phyloP scores from a whole-genome alignment of 257 asterid species.

The Primulina eburnea region DNA sequence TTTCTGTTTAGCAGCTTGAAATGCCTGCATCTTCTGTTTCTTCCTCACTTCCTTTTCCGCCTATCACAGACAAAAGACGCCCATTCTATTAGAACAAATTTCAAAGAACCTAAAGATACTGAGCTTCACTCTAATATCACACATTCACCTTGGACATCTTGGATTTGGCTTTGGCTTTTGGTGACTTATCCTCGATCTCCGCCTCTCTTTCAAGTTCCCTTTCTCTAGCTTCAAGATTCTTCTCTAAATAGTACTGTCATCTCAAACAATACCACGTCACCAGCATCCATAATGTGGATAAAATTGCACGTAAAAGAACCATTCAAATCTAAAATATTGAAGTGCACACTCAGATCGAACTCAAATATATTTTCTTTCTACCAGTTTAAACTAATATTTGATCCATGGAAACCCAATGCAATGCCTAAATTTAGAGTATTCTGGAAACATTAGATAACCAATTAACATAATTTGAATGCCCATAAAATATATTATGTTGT shows the following conservation, averaged over 20 bases:
- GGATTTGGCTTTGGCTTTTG: constrained; percentile 93
- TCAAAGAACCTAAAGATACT: neutral
- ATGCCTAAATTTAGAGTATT: neutral
- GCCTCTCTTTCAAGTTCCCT: constrained; percentile 98
- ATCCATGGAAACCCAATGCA: neutral
- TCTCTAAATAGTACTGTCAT: constrained; percentile 90
- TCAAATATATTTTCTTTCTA: neutral
- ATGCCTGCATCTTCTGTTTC: constrained; percentile 91
- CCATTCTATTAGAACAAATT: neutral
- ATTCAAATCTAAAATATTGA: too few species aligned
- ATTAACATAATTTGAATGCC: neutral
- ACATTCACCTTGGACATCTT: constrained; percentile 91
- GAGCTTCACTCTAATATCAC: neutral
- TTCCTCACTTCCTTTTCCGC: constrained; percentile 92
- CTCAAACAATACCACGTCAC: neutral
- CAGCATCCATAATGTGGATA: neutral
- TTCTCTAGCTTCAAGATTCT: constrained; percentile 90
- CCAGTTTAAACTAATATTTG: neutral
- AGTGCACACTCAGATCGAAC: neutral
- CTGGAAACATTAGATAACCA: neutral
- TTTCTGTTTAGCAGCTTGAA: constrained; percentile 94
- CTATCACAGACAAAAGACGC: constrained; percentile 28
- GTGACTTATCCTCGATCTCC: constrained; percentile 86
- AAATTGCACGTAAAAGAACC: neutral
- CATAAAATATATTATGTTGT: neutral